A percentile compares a stretch with the other conserved stretches of the same genome.
These are phyloP conservation scores for Myochromella boudieri DNA, from an alignment of 768 basidiomycete genomes.

Conservation along the genomic window DNA sequence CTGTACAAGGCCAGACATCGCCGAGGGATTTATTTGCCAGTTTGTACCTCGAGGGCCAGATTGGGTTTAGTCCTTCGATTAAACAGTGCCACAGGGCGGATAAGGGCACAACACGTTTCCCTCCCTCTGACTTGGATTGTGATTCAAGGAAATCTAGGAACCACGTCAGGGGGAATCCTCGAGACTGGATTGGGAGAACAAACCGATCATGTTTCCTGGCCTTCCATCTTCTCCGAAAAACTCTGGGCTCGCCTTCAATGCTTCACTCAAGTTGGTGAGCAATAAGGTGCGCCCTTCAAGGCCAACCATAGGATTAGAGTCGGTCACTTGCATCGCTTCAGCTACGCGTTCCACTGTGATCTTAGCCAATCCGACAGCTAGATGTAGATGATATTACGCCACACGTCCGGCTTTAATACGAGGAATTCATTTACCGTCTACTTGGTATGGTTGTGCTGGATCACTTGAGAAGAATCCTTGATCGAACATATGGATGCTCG, in stretches of 20 bases:
- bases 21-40: slow-evolving; percentile 75
- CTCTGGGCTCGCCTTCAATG: slow-evolving; percentile 60
- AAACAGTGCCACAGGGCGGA: slow-evolving; percentile 79
- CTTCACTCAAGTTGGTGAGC: slow-evolving; percentile 68
- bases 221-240: slow-evolving; percentile 76
- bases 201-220: slow-evolving; percentile 83
- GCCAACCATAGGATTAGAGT: slow-evolving; percentile 84
- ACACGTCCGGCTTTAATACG: slow-evolving; percentile 1
- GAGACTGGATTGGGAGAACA: no score
- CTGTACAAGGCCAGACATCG: slow-evolving; percentile 90
- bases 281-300: slow-evolving; percentile 83
- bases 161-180: no score
- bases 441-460: slow-evolving; percentile 58
- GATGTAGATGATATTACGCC: not conserved
- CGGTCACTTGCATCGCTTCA: slow-evolving; percentile 75
- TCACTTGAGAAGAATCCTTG: slow-evolving; percentile 79
- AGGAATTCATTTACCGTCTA: slow-evolving; percentile 66
- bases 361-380: slow-evolving; percentile 69
- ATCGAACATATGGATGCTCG: slow-evolving; percentile 87
- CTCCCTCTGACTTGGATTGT: slow-evolving; percentile 44
- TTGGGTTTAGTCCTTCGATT: slow-evolving; percentile 77
- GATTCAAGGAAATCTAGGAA: slow-evolving; percentile 71
- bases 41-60: slow-evolving; percentile 83
- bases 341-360: slow-evolving; percentile 63
- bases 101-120: slow-evolving; percentile 58